A percentile compares a stretch with the other conserved stretches of the same genome.
Conservation (phyloP, 768 basidiomycete species). For the Kwoniella bestiolae region DNA sequence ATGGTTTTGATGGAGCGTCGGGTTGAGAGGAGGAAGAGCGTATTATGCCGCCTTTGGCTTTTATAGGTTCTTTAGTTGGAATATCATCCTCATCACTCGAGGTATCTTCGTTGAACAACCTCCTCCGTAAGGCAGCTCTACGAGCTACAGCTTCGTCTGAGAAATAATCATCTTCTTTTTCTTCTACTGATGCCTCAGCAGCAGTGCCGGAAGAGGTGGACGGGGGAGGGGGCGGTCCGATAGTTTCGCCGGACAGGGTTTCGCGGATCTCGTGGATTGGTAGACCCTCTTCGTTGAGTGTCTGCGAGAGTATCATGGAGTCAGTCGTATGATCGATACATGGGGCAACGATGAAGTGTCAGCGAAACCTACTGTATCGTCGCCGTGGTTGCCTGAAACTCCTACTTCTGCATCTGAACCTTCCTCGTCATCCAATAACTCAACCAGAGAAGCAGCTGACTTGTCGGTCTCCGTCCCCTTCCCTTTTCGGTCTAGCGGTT, state of each 20-base stretch:
- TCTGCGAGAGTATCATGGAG: conserved; percentile 5
- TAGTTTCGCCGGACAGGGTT: conserved; percentile 29
- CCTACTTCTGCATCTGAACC: not conserved
- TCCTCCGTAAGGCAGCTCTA: conserved; percentile 26
- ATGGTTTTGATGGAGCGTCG: not conserved
- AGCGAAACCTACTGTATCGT: conserved; percentile 18
- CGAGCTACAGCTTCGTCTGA: conserved; percentile 34
- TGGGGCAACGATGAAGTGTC: not conserved
- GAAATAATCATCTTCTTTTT: conserved; percentile 34
- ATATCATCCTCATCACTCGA: conserved; percentile 30
- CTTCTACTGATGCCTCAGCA: not conserved
- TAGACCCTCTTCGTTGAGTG: conserved; percentile 46
- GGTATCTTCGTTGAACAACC: conserved; percentile 31
- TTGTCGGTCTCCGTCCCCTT: not conserved
- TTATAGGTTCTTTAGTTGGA: conserved; percentile 6
- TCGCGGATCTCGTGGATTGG: conserved; percentile 51
- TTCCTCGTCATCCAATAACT: conserved; percentile 13
- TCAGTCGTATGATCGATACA: not conserved
- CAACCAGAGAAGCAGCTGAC: conserved; percentile 2
- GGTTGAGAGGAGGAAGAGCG: not conserved
- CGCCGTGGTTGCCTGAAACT: not conserved
- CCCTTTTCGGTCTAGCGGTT: too few relatives aligned
- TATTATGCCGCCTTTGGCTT: conserved; percentile 15
- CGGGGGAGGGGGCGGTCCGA: conserved; percentile 29
- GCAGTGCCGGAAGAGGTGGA: conserved; percentile 1